Percentiles rank a stretch among this genome's conserved stretches.
Conservation (phyloP, 2,329 filamentous ascomycete genomes). For the Talaromyces sp. region DNA sequence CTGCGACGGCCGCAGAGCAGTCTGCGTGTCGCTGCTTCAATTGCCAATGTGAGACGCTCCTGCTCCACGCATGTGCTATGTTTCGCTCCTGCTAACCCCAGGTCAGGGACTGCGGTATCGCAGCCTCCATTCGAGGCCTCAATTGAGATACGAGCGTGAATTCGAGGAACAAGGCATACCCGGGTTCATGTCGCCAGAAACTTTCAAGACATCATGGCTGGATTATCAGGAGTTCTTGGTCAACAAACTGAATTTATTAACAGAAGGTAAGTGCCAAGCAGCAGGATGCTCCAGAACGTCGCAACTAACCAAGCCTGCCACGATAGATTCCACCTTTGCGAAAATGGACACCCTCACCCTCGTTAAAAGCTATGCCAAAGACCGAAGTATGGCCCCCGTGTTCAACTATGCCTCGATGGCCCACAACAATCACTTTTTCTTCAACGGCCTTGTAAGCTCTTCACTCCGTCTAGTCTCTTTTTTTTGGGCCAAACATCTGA, state of each 20-base stretch:
- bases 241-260: slow-evolving; percentile 69
- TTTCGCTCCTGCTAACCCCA: slow-evolving; percentile 5
- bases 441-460: slow-evolving; percentile 39
- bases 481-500: not conserved
- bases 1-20: slow-evolving; percentile 37
- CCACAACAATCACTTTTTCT: slow-evolving; percentile 70
- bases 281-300: not conserved
- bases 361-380: slow-evolving; percentile 68
- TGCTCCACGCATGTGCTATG: not conserved
- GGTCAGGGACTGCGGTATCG: slow-evolving; percentile 25
- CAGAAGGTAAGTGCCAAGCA: slow-evolving; percentile 54
- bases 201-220: slow-evolving; percentile 72
- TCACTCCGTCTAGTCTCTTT: not conserved
- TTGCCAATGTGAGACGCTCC: slow-evolving; percentile 27
- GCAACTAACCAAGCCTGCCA: not conserved
- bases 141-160: slow-evolving; percentile 41
- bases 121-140: slow-evolving; percentile 42
- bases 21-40: slow-evolving; percentile 35
- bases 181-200: slow-evolving; percentile 64
- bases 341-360: slow-evolving; percentile 61
- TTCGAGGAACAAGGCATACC: slow-evolving; percentile 55
- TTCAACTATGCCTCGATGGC: slow-evolving; percentile 98
- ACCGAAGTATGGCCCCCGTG: slow-evolving; percentile 67
- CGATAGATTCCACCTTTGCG: slow-evolving; percentile 60
- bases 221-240: slow-evolving; percentile 73